phyloP scores from a whole-genome alignment of 2,329 filamentous ascomycete genomes.

The Graphilbum sp. region DNA sequence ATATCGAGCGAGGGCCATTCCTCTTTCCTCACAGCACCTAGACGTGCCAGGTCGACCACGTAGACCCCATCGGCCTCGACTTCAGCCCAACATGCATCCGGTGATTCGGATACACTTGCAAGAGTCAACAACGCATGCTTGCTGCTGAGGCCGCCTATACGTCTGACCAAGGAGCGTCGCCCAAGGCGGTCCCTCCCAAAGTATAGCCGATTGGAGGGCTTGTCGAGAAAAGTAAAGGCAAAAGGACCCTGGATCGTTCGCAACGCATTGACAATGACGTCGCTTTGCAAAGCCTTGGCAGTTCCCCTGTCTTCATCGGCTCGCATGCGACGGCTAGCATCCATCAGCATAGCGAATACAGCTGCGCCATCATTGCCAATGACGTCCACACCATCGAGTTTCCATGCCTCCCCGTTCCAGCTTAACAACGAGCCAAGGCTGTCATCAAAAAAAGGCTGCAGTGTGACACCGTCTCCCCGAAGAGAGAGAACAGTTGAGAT shows the following conservation, averaged over 20 bases:
- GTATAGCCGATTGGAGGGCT: constrained; percentile 42
- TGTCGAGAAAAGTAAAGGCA: constrained; percentile 74
- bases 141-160: constrained; percentile 9
- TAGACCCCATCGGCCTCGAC: constrained; percentile 76
- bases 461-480: constrained; percentile 54
- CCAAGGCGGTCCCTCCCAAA: constrained; percentile 82
- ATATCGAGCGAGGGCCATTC: background rate
- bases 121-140: constrained; percentile 30
- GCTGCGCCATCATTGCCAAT: constrained; percentile 61
- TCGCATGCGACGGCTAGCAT: constrained; percentile 16
- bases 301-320: background rate
- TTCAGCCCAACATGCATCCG: constrained; percentile 48
- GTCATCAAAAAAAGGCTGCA: constrained; percentile 54
- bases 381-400: constrained; percentile 40
- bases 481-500: constrained; percentile 80
- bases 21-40: background rate
- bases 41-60: constrained; percentile 36
- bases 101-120: constrained; percentile 51
- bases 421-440: constrained; percentile 53
- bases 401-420: constrained; percentile 98
- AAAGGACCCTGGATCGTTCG: constrained; percentile 64
- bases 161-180: constrained; percentile 60
- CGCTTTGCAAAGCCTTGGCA: too few relatives aligned
- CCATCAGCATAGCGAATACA: constrained; percentile 45
- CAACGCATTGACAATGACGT: constrained; percentile 27